Evolutionary conservation across 768 basidiomycete species (phyloP).

Genomic region (Amanita thiersii): DNA sequence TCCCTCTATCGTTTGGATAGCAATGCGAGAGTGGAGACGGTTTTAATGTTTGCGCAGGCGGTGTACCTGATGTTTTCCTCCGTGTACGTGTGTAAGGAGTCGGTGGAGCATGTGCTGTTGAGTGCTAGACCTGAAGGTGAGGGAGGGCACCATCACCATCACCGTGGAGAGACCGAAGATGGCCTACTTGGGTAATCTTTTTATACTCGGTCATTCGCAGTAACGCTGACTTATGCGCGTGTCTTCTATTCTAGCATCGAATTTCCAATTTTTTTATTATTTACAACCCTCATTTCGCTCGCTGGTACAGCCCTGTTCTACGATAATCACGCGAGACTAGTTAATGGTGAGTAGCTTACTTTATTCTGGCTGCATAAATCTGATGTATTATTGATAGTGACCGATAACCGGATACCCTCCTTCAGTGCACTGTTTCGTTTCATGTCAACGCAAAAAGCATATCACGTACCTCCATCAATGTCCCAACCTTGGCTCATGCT

Average conservation of each 20-base stretch:
- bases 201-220: background rate
- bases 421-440: constrained; percentile 40
- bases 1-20: constrained; percentile 24
- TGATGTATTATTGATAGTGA: constrained; percentile 28
- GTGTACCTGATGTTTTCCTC: constrained; percentile 93
- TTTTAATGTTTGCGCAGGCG: constrained; percentile 78
- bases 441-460: constrained; percentile 24
- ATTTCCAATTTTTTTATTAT: constrained; percentile 53
- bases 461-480: constrained; percentile 26
- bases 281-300: constrained; percentile 49
- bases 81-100: constrained; percentile 96
- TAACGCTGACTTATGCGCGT: background rate
- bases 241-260: constrained; percentile 57
- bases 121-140: constrained; percentile 44
- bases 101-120: constrained; percentile 84
- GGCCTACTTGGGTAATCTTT: constrained; percentile 31
- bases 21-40: constrained; percentile 58
- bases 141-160: constrained; percentile 53
- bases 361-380: background rate
- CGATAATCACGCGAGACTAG: constrained; percentile 57
- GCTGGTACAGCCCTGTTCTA: constrained; percentile 48
- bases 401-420: constrained; percentile 56
- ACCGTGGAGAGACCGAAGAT: constrained; percentile 39
- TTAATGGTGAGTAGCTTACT: constrained; percentile 41
- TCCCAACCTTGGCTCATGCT: constrained; percentile 32